Evolutionary conservation across 2,329 filamentous ascomycete genomes (phyloP), one percentile per base, ranked within the genome.

Genomic region (Laburnicola sp.): DNA sequence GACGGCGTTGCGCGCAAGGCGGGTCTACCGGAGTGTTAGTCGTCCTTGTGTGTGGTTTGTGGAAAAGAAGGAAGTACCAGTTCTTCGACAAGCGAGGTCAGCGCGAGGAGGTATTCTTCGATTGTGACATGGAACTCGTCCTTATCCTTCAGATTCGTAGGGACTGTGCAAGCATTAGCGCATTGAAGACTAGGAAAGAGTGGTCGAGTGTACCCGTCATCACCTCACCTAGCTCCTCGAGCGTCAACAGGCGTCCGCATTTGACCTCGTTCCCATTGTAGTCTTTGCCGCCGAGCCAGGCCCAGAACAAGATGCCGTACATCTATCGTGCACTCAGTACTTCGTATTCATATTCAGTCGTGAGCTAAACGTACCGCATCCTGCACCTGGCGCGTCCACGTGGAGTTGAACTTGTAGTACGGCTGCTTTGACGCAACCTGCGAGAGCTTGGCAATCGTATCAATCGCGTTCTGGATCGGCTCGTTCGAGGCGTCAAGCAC

Each of bases 341-440:
- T 37, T 3, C 49, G 9, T 43, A 21, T 11, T 4, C 10, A 22
- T 11, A 11, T 16, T 34, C n/a, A 26, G 23, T 42, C 30, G 31
- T 10, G 26, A 32, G 23, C 50, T 78, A 56, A 74, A 79, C 76
- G 81, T 81, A 82, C 84, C 38, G 89, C 83, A 71, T 89, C 90
- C 74, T 97, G 93, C 48, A 97, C 77, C 65, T 89, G 85, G 51
- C 90, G 84, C 26, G 85, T 83, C 94, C 94, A 99, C 71, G 91
- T 84, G 50, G 80, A 78, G 74, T 97, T 97, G 78, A 95, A 97
- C 82, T 96, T 97, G 85, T 97, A 99, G 80, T 97, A 99, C 0
- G 94, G 93, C 66, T 95, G 87, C 70, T 89, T 82, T 25, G 91
- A 92, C 2, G 92, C 91, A 48, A 89, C 82, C 48, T 80, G 75